Evolutionary conservation across 2,329 filamentous ascomycete genomes (phyloP).

Genomic region (Whalleya microplaca): DNA sequence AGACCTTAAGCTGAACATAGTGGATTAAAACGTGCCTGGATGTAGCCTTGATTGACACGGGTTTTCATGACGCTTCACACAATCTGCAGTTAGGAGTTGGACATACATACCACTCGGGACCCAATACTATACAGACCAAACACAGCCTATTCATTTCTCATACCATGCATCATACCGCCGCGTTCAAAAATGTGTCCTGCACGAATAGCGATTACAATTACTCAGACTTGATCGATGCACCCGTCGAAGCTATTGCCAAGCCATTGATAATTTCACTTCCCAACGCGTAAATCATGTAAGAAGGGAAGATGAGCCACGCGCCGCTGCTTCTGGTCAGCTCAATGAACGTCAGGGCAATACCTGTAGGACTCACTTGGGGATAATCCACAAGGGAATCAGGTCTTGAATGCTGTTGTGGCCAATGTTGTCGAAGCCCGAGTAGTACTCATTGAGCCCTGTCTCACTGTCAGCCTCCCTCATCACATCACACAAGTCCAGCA

Average conservation of each 20-base stretch:
- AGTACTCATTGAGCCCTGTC: conserved; percentile 60
- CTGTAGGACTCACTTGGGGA: conserved; percentile 56
- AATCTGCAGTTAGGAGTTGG: not conserved
- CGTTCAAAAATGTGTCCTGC: not conserved
- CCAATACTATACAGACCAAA: not conserved
- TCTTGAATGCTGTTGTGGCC: conserved; percentile 54
- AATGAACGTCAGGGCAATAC: not conserved
- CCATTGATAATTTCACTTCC: conserved; percentile 54
- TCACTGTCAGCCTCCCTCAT: conserved; percentile 2
- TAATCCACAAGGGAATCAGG: conserved; percentile 58
- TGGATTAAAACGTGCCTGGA: not conserved
- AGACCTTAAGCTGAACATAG: not conserved
- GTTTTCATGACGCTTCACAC: not conserved
- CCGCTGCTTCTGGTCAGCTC: conserved; percentile 43
- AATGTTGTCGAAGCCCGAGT: conserved; percentile 58
- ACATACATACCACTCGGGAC: not conserved
- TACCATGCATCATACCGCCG: not conserved
- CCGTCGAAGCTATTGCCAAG: conserved; percentile 43
- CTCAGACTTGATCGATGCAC: conserved; percentile 43
- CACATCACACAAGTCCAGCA: not conserved
- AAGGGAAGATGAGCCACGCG: conserved; percentile 57
- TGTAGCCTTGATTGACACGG: not conserved
- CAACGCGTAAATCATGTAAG: conserved; percentile 55
- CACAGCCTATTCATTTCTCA: not conserved
- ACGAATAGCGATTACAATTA: conserved; percentile 30